phyloP scores from a whole-genome alignment of 371 early-diverging fungal genomes.

The Sporodiniella umbellata region DNA sequence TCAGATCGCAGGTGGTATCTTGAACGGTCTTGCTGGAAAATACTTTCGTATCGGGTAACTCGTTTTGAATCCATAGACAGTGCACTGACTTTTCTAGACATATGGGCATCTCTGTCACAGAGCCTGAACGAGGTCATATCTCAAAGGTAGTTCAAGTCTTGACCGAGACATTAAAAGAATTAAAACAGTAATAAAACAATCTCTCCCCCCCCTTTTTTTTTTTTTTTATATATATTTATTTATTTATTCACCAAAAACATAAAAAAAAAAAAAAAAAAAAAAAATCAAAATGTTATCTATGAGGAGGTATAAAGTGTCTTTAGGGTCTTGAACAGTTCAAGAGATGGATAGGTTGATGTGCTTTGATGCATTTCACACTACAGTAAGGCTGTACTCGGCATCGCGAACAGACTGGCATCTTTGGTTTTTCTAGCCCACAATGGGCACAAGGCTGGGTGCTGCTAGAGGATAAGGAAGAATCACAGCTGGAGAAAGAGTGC shows the following conservation, averaged over 20 bases:
- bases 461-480: conserved; percentile 6
- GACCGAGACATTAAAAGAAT: conserved; percentile 65
- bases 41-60: conserved; percentile 92
- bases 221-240: no score
- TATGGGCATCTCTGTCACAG: conserved; percentile 89
- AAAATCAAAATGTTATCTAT: no score
- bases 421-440: conserved; percentile 17
- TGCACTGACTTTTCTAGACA: no score
- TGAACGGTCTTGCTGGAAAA: conserved; percentile 76
- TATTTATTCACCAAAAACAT: no score
- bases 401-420: conserved; percentile 22
- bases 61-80: no score
- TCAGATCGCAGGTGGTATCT: conserved; percentile 93
- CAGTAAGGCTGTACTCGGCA: conserved; percentile 23
- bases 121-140: conserved; percentile 70
- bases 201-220: no score
- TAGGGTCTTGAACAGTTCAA: not conserved
- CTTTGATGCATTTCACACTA: conserved; percentile 19
- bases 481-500: conserved; percentile 4
- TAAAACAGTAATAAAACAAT: conserved; percentile 39
- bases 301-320: not conserved
- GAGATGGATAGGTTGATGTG: conserved; percentile 15
- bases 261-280: no score
- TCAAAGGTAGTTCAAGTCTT: conserved; percentile 74
- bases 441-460: conserved; percentile 7